These are phyloP conservation scores for Backusella tarrabulga DNA, from an alignment of 192 early-diverging fungal genomes.

Conservation along the genomic window DNA sequence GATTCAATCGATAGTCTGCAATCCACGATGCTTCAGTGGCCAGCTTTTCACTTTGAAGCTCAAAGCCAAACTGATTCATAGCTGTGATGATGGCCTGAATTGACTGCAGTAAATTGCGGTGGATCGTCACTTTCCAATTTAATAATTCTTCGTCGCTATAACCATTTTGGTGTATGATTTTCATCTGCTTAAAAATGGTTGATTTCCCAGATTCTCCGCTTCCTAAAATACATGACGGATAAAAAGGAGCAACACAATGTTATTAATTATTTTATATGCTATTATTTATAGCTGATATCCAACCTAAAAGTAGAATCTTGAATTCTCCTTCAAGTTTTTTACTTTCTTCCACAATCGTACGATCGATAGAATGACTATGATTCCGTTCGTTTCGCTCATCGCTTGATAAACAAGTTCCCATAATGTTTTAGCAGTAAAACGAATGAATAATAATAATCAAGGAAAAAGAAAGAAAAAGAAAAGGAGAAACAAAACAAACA, in stretches of 20 bases:
- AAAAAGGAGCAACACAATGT: neutral
- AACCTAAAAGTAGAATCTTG: conserved; percentile 74
- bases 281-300: neutral
- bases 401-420: conserved; percentile 68
- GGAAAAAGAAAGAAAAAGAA: neutral
- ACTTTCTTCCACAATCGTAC: conserved; percentile 61
- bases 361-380: conserved; percentile 60
- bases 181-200: conserved; percentile 98
- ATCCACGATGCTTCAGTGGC: neutral
- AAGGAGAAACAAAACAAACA: neutral
- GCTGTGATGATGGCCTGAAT: conserved; percentile 75
- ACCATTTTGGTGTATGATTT: conserved; percentile 94
- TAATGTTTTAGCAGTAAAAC: conserved; percentile 17
- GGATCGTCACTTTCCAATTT: conserved; percentile 74
- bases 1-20: conserved; percentile 1
- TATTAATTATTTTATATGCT: neutral
- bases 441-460: neutral
- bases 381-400: conserved; percentile 54
- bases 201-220: conserved; percentile 96
- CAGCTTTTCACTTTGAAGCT: conserved; percentile 38
- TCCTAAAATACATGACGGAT: conserved; percentile 41
- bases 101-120: conserved; percentile 84
- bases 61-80: conserved; percentile 60
- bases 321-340: conserved; percentile 63
- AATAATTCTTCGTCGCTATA: conserved; percentile 82